Evolutionary conservation across 176 grass and related monocot genomes (phyloP), one percentile per base, ranked within the genome.

Genomic region (Rhynchospora pubera): DNA sequence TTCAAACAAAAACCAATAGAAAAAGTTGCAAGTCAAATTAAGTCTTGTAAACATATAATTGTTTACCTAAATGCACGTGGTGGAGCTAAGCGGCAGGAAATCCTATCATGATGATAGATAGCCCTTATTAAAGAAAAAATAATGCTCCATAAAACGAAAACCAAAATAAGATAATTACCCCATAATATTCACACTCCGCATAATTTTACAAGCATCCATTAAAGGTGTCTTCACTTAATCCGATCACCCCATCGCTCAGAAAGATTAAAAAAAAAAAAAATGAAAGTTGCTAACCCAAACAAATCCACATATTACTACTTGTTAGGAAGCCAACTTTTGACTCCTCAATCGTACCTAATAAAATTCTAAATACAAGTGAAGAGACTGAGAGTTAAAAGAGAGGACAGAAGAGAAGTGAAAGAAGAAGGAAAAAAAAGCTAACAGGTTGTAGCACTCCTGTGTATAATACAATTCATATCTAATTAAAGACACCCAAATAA

Each of bases 401-500:
- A 64, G 32, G 3, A 12, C 7, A 16, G 16, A 66, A 14, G 10
- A 10, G 21, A 22, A 70, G 57, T 0, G 43, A 32, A 30, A 9
- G 22, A 22, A 70, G 57, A 22, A 70, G 57, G 4, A 21, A 32
- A 30, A 50, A 16, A 57, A 81, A 65, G 51, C 9, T 59, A 81
- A 63, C 6, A 21, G 24, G 39, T 39, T 18, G 45, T 79, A 64
- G 43, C 7, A 63, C 57, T 11, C 44, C 58, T 15, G 2, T 80
- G 56, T 62, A 76, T 80, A 80, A 65, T 50, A 82, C 45, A 81
- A 50, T 65, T 62, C 58, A 50, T 82, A 48, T 52, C 28, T 28
- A 46, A 63, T 50, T 13, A 82, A 44, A 28, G 19, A n/a, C 7
- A 52, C 7, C 13, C 10, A 30, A 65, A 16, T 1, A 55, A 63